Percentiles rank a stretch among this genome's conserved stretches.
Evolutionary conservation across 306 rosid species (phyloP).

Genomic region (Prunus salicina): DNA sequence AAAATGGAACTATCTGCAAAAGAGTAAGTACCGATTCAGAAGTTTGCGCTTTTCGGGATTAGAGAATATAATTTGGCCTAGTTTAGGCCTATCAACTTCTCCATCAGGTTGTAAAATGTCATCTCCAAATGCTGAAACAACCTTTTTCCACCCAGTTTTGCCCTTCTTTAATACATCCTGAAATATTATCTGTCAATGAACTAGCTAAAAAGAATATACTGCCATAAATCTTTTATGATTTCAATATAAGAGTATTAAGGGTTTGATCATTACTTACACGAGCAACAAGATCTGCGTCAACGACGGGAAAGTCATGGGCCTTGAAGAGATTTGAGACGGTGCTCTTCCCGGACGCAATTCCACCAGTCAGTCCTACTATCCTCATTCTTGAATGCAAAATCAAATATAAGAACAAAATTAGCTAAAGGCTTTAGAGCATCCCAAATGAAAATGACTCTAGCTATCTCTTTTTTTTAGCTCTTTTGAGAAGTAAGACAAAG

Average conservation of each 20-base stretch:
- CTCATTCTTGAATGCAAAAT: slow-evolving; percentile 42
- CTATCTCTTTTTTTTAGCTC: not conserved
- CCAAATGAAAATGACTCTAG: not conserved
- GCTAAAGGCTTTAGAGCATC: not conserved
- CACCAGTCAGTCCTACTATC: slow-evolving; percentile 75
- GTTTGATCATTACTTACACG: slow-evolving; percentile 41
- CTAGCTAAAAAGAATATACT: not conserved
- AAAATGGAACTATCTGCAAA: not conserved
- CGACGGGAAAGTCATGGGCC: slow-evolving; percentile 58
- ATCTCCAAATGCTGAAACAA: slow-evolving; percentile 68
- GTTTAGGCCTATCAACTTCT: slow-evolving; percentile 66
- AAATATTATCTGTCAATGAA: not conserved
- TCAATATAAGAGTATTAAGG: not conserved
- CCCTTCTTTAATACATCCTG: slow-evolving; percentile 75
- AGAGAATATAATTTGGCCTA: slow-evolving; percentile 83
- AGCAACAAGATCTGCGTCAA: slow-evolving; percentile 78
- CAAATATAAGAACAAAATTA: not conserved
- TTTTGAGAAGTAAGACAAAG: not conserved
- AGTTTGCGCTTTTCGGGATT: slow-evolving; percentile 70
- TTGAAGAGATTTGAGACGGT: slow-evolving; percentile 81
- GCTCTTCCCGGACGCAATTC: slow-evolving; percentile 85
- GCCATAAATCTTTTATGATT: no score
- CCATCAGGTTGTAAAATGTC: slow-evolving; percentile 63
- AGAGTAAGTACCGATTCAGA: slow-evolving; percentile 53
- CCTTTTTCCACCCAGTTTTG: slow-evolving; percentile 70